Conservation (phyloP, 495 filamentous ascomycete genomes). For the Baudoinia panamericana region DNA sequence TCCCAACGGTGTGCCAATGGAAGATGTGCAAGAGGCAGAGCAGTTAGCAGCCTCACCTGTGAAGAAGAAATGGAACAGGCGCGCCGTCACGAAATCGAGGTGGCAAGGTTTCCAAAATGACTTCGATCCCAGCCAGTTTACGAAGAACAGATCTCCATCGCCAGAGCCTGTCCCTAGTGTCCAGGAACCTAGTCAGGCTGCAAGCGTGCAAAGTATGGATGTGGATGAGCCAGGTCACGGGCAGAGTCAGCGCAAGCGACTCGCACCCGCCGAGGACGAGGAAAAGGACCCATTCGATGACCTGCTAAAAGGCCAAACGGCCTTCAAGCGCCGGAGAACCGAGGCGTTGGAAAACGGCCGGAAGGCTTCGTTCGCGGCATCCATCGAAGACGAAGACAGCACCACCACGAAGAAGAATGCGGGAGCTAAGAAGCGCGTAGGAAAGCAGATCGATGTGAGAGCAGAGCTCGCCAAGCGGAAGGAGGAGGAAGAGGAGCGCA, state of each 20-base stretch:
- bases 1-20: background rate
- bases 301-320: slow-evolving; percentile 51
- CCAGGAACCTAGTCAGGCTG: slow-evolving; percentile 8
- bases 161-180: slow-evolving; percentile 3
- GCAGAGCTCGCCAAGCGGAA: slow-evolving; percentile 54
- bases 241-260: slow-evolving; percentile 11
- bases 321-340: slow-evolving; percentile 55
- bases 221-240: slow-evolving; percentile 16
- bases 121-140: slow-evolving; percentile 31
- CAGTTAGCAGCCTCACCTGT: background rate
- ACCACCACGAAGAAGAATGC: background rate
- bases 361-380: slow-evolving; percentile 11
- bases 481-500: slow-evolving; percentile 54
- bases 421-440: slow-evolving; percentile 15
- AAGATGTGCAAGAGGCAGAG: slow-evolving; percentile 1
- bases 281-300: slow-evolving; percentile 5
- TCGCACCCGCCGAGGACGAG: slow-evolving; percentile 4
- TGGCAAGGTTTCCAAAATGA: slow-evolving; percentile 71
- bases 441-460: slow-evolving; percentile 49
- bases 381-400: slow-evolving; percentile 5
- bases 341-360: slow-evolving; percentile 28
- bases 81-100: slow-evolving; percentile 38
- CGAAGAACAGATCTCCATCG: slow-evolving; percentile 17
- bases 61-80: slow-evolving; percentile 15
- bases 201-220: slow-evolving; percentile 18